Evolutionary conservation across 805 yeast genomes (phyloP), one percentile per base, ranked within the genome.

Genomic region (Pichia nanzhaoensis): DNA sequence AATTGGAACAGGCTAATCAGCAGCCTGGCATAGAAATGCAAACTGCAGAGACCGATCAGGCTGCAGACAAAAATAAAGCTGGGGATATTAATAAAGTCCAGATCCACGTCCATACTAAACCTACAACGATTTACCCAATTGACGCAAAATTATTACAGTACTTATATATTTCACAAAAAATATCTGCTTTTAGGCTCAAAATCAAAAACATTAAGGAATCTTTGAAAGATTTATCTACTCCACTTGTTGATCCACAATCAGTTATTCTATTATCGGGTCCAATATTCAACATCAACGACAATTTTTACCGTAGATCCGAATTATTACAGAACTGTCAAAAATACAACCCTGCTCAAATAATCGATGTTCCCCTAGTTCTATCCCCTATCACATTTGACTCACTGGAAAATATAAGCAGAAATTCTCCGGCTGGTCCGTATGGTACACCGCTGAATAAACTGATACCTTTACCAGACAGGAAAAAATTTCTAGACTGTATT

Each of bases 61-160:
- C 10, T 10, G 10, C 6, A 24, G 28, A 24, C 6, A 7, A 7
- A 10, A 24, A 24, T 10, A 10, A 24, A 24, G 28, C 28, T 10
- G 10, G 10, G 10, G 28, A 24, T 10, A 10, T 10, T 10, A 10
- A 10, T 24, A 6, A 24, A 10, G 28, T 24, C 10, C 6, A 6
- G 10, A 24, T 24, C 9, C 28, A 24, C 10, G 28, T 24, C 6
- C 28, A 10, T 24, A 24, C 28, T 7, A 24, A 10, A 24, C 28
- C 28, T 16, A 42, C 36, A 17, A 39, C 47, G n/a, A 6, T 78
- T 46, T 75, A 73, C 52, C 64, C 75, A 2, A 64, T 71, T 39
- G 88, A 81, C 51, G 76, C 79, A 13, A 73, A 73, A 49, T 67
- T 78, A 19, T 59, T 82, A 3, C 85, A 82, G 57, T 82, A 74